Base-by-base conservation (phyloP, 441 rosid genomes). In the Populus tomentosa region DNA sequence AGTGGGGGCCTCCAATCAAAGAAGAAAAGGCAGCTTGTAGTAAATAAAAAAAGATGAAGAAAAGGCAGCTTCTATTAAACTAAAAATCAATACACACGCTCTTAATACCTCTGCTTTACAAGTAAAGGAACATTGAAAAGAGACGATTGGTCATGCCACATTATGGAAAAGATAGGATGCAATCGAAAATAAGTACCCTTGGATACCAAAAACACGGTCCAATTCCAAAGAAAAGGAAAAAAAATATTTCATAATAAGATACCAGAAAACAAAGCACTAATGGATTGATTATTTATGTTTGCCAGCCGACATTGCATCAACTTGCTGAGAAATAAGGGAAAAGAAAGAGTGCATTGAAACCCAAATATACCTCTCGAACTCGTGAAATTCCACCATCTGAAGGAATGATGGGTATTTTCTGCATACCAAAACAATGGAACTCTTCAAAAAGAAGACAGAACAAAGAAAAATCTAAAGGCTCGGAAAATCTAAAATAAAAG, bases 341-440 rank as follows among this genome's bases (percentile, higher is more conserved):
- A 21, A 50, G 36, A 28, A 38, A 71, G 38, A 69, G 6, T 3
- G 56, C 14, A n/a, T 20, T 5, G 50, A 72, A 76, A 30, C 9
- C 26, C 65, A 61, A 73, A 16, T 72, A 69, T 92, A 95, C 99
- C 99, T 93, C 75, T 68, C 97, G 87, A 26, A 86, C 87, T 74
- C 82, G 82, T 65, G 97, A 82, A 76, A 92, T 88, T 73, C 78
- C 90, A 79, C 97, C 99, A 82, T 95, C 99, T 64, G 88, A 87
- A 50, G 87, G 91, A 79, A 91, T 85, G 78, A 95, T 92, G 21
- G 99, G 92, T 70, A 84, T 83, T 88, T 88, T 92, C 99, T 95
- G 96, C 89, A 87, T 40, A 73, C 75, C 59, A 77, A 9, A 74
- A 46, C 50, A 35, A 18, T 74, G 70, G 40, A 33, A 50, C 69